A percentile compares a stretch with the other conserved stretches of the same genome.
Evolutionary conservation across 2,329 filamentous ascomycete species (phyloP).

Genomic region (Fusarium sp.): DNA sequence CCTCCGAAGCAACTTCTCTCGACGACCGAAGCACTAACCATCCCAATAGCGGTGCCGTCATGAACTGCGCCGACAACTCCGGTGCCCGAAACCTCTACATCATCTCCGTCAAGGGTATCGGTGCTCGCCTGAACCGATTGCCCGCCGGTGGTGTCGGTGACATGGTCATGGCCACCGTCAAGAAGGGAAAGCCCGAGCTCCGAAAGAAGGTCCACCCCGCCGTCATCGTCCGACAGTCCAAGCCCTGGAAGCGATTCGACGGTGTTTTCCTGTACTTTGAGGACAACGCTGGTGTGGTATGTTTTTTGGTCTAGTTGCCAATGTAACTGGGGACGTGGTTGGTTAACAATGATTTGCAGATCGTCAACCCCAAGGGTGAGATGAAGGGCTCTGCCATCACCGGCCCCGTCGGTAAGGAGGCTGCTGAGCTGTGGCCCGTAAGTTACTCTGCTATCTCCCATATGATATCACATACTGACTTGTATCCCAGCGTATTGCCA

Average conservation of each 20-base stretch:
- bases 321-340: background rate
- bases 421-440: slow-evolving; percentile 99
- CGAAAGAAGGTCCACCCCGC: slow-evolving; percentile 99
- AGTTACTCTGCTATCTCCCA: slow-evolving; percentile 54
- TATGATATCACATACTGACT: too few species aligned
- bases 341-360: slow-evolving; percentile 64
- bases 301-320: slow-evolving; percentile 45
- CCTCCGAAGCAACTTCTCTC: slow-evolving; percentile 18
- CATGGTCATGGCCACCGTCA: slow-evolving; percentile 99
- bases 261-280: slow-evolving; percentile 99
- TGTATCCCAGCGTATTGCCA: slow-evolving; percentile 94
- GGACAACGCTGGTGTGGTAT: slow-evolving; percentile 99
- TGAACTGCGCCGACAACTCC: slow-evolving; percentile 99
- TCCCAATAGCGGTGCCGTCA: slow-evolving; percentile 86
- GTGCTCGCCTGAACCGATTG: slow-evolving; percentile 96
- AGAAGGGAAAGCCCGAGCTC: slow-evolving; percentile 99
- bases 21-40: slow-evolving; percentile 17
- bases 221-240: slow-evolving; percentile 98
- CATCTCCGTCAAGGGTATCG: slow-evolving; percentile 99
- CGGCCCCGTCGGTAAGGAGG: slow-evolving; percentile 99
- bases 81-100: slow-evolving; percentile 99
- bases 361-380: slow-evolving; percentile 99
- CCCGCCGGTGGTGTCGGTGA: slow-evolving; percentile 98
- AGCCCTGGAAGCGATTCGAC: slow-evolving; percentile 99
- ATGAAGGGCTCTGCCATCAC: slow-evolving; percentile 99